These are phyloP conservation scores for Debaryomyces tyrocola DNA, from an alignment of 805 yeast genomes.

Conservation along the genomic window DNA sequence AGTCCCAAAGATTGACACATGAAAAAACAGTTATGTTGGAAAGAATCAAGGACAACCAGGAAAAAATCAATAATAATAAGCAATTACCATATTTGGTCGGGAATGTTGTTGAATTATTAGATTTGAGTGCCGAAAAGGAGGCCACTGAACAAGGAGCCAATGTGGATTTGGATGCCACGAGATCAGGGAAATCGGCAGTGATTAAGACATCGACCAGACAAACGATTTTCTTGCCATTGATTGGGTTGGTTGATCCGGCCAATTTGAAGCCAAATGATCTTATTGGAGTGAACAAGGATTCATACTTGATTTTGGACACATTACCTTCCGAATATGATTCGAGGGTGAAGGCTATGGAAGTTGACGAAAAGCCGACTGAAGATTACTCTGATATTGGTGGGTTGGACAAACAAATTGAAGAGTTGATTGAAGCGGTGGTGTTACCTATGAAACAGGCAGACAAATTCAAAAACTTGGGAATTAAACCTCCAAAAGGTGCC, in stretches of 20 bases:
- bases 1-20: conserved; percentile 84
- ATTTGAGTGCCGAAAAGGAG: conserved; percentile 79
- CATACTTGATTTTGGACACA: conserved; percentile 88
- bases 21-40: conserved; percentile 92
- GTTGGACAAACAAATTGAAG: conserved; percentile 96
- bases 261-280: conserved; percentile 95
- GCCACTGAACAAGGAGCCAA: conserved; percentile 93
- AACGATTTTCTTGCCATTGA: conserved; percentile 92
- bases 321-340: conserved; percentile 97
- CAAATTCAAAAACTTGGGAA: conserved; percentile 89
- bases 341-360: conserved; percentile 98
- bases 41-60: conserved; percentile 92
- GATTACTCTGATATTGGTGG: conserved; percentile 98
- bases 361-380: conserved; percentile 97
- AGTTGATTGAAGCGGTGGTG: conserved; percentile 96
- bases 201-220: conserved; percentile 97
- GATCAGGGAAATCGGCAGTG: conserved; percentile 96
- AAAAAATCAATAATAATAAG: conserved; percentile 91
- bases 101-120: conserved; percentile 91
- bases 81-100: conserved; percentile 96
- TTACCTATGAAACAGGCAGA: conserved; percentile 98
- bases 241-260: conserved; percentile 91
- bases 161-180: conserved; percentile 85
- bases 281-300: conserved; percentile 97
- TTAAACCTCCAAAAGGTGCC: conserved; percentile 60